These are phyloP conservation scores for Trichoderma sp. DNA, from an alignment of 2,329 filamentous ascomycete genomes.

Conservation along the genomic window DNA sequence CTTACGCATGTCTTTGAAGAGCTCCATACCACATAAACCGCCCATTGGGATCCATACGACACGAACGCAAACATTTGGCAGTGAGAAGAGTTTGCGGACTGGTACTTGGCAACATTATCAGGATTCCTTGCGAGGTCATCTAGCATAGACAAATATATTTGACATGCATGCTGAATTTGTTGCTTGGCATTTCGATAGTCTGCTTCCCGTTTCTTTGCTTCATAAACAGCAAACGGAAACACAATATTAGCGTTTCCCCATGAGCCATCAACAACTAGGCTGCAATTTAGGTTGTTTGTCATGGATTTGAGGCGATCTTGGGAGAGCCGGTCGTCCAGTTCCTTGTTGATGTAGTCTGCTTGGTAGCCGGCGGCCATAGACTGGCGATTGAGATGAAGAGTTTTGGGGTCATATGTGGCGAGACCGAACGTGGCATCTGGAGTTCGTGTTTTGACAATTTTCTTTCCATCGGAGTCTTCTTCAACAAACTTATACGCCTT, in stretches of 20 bases:
- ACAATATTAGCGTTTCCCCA: background rate
- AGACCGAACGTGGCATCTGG: background rate
- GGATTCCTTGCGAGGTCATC: background rate
- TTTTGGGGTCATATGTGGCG: background rate
- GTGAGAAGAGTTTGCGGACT: background rate
- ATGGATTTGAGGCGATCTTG: background rate
- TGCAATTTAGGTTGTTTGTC: background rate
- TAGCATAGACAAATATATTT: background rate
- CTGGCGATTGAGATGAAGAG: background rate
- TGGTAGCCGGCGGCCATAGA: background rate
- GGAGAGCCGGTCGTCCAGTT: background rate
- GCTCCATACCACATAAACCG: background rate
- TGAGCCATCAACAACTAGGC: background rate
- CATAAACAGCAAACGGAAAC: background rate
- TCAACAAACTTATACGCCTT: background rate
- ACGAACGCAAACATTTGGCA: background rate
- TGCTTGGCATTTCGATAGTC: background rate
- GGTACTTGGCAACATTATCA: background rate
- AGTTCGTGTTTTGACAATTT: background rate
- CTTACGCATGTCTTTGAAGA: background rate
- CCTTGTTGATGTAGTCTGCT: background rate
- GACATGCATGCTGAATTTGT: background rate
- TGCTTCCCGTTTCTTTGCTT: background rate
- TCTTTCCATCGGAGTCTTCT: background rate
- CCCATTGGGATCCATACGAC: background rate